Base-by-base conservation (phyloP, 2,329 filamentous ascomycete species). In the Ceratocystis papillata region DNA sequence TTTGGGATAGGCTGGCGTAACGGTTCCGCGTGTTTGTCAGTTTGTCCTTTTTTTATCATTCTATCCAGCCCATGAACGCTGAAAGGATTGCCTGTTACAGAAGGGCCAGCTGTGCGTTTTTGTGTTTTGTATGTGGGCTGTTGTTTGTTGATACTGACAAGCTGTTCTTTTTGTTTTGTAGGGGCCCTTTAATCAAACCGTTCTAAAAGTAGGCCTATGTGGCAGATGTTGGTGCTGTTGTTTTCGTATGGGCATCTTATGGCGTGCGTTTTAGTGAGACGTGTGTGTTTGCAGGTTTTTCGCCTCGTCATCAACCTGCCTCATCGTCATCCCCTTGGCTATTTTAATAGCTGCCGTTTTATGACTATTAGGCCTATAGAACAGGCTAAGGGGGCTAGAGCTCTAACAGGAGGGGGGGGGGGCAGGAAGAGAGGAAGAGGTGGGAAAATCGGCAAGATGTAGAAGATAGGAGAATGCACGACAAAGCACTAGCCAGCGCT, bases 1-100 rank as follows among this genome's bases (percentile, higher is more conserved):
- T 59, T 59, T 59, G 28, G 55, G 55, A 59, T n/a, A 59, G 20
- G 15, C 15, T 59, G 28, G 55, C 55, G 55, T 59, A 59, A 59
- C 6, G 25, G 30, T 59, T 59, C 55, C 55, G 55, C 28, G 55
- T 37, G 55, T 10, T 59, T 59, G 55, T 59, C 55, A 59, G 15
- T 37, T 25, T 33, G n/a, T 59, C 28, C 55, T 37, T 37, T 17
- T 41, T 41, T 41, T 15, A 41, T 59, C 55, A 15, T 30, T 30
- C 17, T 33, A n/a, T 15, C 55, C 22, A 15, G 15, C 15, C 4
- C 22, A n/a, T 48, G 17, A 10, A 20, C n/a, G 46, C 46, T 48
- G 20, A 48, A 48, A 48, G 8, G 6, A 41, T 15, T 41, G n/a
- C 6, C 5, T 12, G n/a, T 22, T n/a, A 20, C 48, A 53, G 48